Conservation (phyloP, 2,329 filamentous ascomycete genomes). For the Trichoderma guizhouense region DNA sequence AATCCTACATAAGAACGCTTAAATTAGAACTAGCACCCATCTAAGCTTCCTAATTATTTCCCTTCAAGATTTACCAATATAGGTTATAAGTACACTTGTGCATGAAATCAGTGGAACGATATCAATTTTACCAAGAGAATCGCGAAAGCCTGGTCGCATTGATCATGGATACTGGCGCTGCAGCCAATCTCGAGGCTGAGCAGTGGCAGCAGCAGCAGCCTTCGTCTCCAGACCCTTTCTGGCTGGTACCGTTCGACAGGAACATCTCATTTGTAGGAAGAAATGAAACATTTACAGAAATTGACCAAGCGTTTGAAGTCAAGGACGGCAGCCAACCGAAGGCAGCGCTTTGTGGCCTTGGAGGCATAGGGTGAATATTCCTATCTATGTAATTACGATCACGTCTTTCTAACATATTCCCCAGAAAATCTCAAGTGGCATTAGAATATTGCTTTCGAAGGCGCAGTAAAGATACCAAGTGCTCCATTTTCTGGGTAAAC, state of each 20-base stretch:
- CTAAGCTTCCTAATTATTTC: not conserved
- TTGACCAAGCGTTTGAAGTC: slow-evolving; percentile 4
- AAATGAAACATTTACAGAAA: slow-evolving; percentile 1
- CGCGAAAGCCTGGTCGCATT: not conserved
- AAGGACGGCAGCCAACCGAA: slow-evolving; percentile 5
- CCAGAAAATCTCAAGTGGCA: slow-evolving; percentile 12
- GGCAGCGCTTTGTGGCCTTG: slow-evolving; percentile 12
- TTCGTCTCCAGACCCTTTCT: not conserved
- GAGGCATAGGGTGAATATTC: slow-evolving; percentile 11
- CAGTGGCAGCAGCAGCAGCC: not conserved
- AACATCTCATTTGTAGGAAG: slow-evolving; percentile 13
- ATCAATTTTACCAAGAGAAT: not conserved
- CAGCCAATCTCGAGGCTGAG: not conserved
- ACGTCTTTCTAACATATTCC: not conserved
- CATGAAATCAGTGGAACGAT: too few relatives aligned
- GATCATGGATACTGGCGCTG: not conserved
- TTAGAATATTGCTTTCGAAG: slow-evolving; percentile 15
- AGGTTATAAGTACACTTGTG: not conserved
- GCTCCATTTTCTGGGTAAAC: slow-evolving; percentile 15
- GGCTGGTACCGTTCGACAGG: slow-evolving; percentile 10
- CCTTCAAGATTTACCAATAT: not conserved
- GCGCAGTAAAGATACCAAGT: not conserved
- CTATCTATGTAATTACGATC: not conserved
- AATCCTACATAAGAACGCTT: not conserved
- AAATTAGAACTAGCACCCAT: not conserved